These are phyloP conservation scores for Blastocystis sp. DNA, from an alignment of 352 stramenopile genomes.

Conservation along the genomic window DNA sequence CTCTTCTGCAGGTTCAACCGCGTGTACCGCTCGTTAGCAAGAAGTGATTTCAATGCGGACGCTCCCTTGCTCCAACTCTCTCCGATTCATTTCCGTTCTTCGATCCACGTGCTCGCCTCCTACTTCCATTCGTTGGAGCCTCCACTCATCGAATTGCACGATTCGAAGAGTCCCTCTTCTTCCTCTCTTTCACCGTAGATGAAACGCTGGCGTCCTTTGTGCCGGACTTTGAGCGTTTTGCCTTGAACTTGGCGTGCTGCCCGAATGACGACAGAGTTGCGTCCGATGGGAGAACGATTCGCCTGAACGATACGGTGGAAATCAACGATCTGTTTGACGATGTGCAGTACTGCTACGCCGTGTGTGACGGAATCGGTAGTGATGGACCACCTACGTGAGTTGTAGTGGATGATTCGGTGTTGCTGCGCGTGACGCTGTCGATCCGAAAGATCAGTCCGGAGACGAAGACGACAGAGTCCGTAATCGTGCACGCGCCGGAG, in stretches of 20 bases:
- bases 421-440: background rate
- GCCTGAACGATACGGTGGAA: conserved; percentile 16
- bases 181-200: background rate
- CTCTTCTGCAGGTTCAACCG: background rate
- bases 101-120: conserved; percentile 1
- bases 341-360: background rate
- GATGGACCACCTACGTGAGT: background rate
- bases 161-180: conserved; percentile 5
- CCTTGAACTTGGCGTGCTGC: conserved; percentile 48
- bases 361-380: background rate
- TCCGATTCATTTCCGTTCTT: conserved; percentile 13
- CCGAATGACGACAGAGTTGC: background rate
- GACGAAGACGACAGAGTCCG: background rate
- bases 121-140: conserved; percentile 44
- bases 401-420: conserved; percentile 6
- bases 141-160: background rate
- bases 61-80: conserved; percentile 1
- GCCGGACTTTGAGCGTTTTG: conserved; percentile 50
- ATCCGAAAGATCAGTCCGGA: conserved; percentile 9
- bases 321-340: conserved; percentile 27
- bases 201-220: background rate
- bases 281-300: background rate
- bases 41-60: background rate
- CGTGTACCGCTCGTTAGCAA: conserved; percentile 1
- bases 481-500: background rate